Evolutionary conservation across 768 basidiomycete species (phyloP).

Genomic region (Lentinus tigrinus): DNA sequence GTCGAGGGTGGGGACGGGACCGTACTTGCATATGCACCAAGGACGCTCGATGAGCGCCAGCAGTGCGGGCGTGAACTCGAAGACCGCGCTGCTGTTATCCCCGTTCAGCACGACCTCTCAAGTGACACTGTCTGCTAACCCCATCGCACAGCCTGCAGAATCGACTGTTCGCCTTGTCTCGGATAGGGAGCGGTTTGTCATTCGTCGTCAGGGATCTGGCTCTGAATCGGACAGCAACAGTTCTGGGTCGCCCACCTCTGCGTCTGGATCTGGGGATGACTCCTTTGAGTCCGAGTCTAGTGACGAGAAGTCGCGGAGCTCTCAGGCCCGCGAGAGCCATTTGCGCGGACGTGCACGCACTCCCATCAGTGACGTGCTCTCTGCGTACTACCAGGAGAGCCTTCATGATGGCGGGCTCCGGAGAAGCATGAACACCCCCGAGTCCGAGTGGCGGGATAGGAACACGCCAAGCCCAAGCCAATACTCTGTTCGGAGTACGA

Average conservation of each 20-base stretch:
- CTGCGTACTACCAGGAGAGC: slow-evolving; percentile 17
- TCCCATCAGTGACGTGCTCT: slow-evolving; percentile 16
- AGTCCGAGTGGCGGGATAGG: slow-evolving; percentile 5
- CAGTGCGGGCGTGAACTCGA: not conserved
- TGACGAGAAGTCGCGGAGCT: slow-evolving; percentile 4
- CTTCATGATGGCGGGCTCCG: not conserved
- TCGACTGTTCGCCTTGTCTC: slow-evolving; percentile 22
- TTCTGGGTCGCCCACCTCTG: not conserved
- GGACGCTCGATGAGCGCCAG: not conserved
- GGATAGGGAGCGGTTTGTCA: slow-evolving; percentile 3
- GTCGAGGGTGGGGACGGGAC: not conserved
- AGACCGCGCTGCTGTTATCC: slow-evolving; percentile 10
- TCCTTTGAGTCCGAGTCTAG: slow-evolving; percentile 2
- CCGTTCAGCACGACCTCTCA: slow-evolving; percentile 14
- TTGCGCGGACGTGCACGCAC: slow-evolving; percentile 8
- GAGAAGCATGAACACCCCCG: not conserved
- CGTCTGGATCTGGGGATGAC: not conserved
- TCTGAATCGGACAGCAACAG: slow-evolving; percentile 4
- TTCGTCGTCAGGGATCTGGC: not conserved
- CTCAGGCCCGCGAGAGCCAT: not conserved
- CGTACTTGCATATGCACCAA: slow-evolving; percentile 2
- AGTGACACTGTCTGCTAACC: slow-evolving; percentile 15
- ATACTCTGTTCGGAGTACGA: not conserved
- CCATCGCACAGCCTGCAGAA: slow-evolving; percentile 8
- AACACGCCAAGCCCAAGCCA: not conserved